Conservation (phyloP, 441 rosid genomes). For the Jatropha podagrica region DNA sequence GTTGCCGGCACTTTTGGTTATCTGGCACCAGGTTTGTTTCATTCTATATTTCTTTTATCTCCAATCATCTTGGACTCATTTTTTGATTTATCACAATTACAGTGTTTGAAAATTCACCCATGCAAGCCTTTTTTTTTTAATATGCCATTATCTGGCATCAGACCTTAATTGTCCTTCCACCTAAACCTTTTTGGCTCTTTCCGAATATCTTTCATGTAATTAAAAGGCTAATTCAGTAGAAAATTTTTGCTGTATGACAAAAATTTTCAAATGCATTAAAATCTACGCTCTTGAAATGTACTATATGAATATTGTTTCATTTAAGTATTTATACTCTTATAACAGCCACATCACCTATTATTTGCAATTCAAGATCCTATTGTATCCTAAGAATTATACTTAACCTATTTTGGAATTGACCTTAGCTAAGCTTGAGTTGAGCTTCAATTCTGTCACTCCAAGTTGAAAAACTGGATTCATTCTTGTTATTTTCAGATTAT, state of each 20-base stretch:
- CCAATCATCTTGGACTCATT: background rate
- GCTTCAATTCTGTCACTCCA: background rate
- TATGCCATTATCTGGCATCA: background rate
- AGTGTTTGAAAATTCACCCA: background rate
- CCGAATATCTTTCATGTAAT: background rate
- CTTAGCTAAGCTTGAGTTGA: background rate
- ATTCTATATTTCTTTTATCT: background rate
- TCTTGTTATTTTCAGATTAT: background rate
- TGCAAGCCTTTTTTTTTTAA: background rate
- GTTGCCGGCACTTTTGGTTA: conserved; percentile 98
- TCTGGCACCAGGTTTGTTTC: conserved; percentile 74
- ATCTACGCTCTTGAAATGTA: background rate
- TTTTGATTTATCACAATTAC: background rate
- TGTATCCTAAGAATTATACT: too few species aligned
- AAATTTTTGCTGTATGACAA: background rate
- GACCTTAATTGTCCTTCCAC: background rate
- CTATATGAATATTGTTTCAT: too few species aligned
- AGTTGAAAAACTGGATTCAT: background rate
- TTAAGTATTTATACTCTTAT: too few species aligned
- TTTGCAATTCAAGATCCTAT: too few species aligned
- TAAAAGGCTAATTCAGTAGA: background rate
- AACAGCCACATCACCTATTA: too few species aligned
- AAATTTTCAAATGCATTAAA: background rate
- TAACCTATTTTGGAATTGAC: background rate
- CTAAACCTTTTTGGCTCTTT: background rate